Percentiles rank a stretch among this genome's conserved stretches.
phyloP scores from a whole-genome alignment of 2,329 filamentous ascomycete genomes.

The Boeremia lycopersici region DNA sequence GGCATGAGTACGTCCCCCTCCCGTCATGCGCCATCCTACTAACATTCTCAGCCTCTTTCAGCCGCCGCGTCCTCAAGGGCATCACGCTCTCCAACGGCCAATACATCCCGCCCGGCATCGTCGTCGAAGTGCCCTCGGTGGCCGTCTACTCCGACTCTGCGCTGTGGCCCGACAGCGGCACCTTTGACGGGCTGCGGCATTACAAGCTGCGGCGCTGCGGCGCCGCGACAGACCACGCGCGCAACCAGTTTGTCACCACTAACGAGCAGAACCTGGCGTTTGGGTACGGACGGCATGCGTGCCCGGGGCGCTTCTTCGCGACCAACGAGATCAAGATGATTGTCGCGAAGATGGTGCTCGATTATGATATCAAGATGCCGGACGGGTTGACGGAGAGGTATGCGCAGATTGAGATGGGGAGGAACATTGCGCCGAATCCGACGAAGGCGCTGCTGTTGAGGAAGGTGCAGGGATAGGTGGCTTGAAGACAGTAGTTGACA shows the following conservation, averaged over 20 bases:
- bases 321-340: constrained; percentile 45
- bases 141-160: constrained; percentile 35
- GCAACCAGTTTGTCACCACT: constrained; percentile 40
- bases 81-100: constrained; percentile 63
- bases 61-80: constrained; percentile 57
- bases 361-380: constrained; percentile 38
- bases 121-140: constrained; percentile 38
- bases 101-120: constrained; percentile 46
- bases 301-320: constrained; percentile 44
- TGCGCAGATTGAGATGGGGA: constrained; percentile 22
- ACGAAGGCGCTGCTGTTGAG: constrained; percentile 26
- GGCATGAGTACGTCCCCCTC: constrained; percentile 26
- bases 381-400: constrained; percentile 25
- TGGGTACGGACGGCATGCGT: constrained; percentile 42
- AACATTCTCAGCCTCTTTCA: constrained; percentile 49
- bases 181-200: constrained; percentile 43
- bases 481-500: neutral
- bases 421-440: constrained; percentile 17
- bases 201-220: constrained; percentile 38
- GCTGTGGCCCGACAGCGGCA: constrained; percentile 28
- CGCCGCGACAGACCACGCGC: constrained; percentile 28
- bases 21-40: neutral
- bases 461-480: constrained; percentile 17
- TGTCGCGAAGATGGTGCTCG: constrained; percentile 31
- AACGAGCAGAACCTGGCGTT: constrained; percentile 35